Percentiles rank a stretch among this genome's conserved stretches.
Conservation (phyloP, 169 alveolate genomes). For the Babesia bovis region DNA sequence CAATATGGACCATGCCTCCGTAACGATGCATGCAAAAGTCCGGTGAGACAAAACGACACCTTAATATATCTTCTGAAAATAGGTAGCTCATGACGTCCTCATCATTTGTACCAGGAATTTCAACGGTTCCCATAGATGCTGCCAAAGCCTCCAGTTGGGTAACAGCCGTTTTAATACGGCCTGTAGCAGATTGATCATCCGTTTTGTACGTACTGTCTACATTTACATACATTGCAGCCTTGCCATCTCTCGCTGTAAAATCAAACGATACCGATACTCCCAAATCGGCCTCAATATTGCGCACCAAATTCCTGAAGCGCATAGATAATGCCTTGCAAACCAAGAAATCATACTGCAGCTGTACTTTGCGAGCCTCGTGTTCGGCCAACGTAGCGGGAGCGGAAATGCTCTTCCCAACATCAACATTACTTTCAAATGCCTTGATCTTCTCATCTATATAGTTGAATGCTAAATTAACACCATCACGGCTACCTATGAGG, state of each 20-base stretch:
- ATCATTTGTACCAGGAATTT: slow-evolving; percentile 15
- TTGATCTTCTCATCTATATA: slow-evolving; percentile 26
- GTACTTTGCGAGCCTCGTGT: slow-evolving; percentile 21
- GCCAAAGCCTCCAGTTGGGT: slow-evolving; percentile 1
- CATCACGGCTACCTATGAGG: slow-evolving; percentile 45
- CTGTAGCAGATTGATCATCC: not conserved
- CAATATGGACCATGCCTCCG: slow-evolving; percentile 14
- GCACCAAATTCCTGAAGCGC: slow-evolving; percentile 38
- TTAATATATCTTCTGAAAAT: slow-evolving; percentile 4
- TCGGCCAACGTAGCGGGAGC: slow-evolving; percentile 25
- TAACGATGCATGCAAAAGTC: slow-evolving; percentile 26
- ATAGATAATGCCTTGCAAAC: slow-evolving; percentile 47
- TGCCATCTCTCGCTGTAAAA: slow-evolving; percentile 26
- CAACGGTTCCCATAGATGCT: not conserved
- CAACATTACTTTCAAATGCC: slow-evolving; percentile 3
- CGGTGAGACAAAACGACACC: slow-evolving; percentile 27
- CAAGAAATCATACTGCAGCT: slow-evolving; percentile 33
- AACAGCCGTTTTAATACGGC: slow-evolving; percentile 7
- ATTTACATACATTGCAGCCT: slow-evolving; percentile 19
- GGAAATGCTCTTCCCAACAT: not conserved
- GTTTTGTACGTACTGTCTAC: slow-evolving; percentile 17
- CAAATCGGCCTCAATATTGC: slow-evolving; percentile 42
- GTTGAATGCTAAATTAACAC: slow-evolving; percentile 34
- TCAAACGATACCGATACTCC: slow-evolving; percentile 50
- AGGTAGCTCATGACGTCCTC: slow-evolving; percentile 20